A percentile compares a stretch with the other conserved stretches of the same genome.
These are phyloP conservation scores for Zoysia matrella DNA, from an alignment of 202 grass and related monocot species.

Conservation along the genomic window DNA sequence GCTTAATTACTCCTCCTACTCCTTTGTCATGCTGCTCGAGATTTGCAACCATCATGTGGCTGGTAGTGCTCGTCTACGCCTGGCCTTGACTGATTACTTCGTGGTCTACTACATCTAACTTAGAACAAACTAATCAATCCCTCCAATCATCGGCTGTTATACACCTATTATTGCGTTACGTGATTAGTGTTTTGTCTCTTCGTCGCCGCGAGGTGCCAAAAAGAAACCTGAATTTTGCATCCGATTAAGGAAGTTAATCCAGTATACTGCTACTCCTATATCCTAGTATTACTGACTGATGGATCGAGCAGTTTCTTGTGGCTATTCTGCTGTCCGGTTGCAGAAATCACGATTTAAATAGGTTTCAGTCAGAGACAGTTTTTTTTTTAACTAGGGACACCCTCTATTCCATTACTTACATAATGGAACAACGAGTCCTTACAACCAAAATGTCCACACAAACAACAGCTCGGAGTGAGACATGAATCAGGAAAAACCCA, in stretches of 20 bases:
- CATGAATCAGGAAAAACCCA: too few species aligned
- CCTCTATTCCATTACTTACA: too few species aligned
- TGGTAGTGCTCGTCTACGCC: too few species aligned
- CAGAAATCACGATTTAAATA: background rate
- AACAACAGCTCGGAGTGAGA: too few species aligned
- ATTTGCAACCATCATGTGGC: slow-evolving; percentile 7
- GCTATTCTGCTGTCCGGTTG: slow-evolving; percentile 11
- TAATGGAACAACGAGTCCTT: too few species aligned
- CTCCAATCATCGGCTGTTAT: background rate
- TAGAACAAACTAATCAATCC: background rate
- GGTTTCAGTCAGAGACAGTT: slow-evolving; percentile 16
- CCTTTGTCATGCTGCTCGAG: background rate
- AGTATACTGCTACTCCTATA: background rate
- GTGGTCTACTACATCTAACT: slow-evolving; percentile 10
- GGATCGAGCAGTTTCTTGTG: background rate
- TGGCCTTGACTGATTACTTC: too few species aligned
- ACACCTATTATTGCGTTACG: background rate
- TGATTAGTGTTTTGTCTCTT: slow-evolving; percentile 21
- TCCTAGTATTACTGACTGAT: slow-evolving; percentile 12
- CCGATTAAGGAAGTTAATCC: background rate
- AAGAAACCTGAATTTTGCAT: background rate
- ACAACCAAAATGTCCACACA: too few species aligned
- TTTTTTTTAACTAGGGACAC: background rate
- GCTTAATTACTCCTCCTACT: slow-evolving; percentile 33
- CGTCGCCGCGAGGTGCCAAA: slow-evolving; percentile 10